phyloP scores from a whole-genome alignment of 352 stramenopile species.

The Achlya hypogyna region DNA sequence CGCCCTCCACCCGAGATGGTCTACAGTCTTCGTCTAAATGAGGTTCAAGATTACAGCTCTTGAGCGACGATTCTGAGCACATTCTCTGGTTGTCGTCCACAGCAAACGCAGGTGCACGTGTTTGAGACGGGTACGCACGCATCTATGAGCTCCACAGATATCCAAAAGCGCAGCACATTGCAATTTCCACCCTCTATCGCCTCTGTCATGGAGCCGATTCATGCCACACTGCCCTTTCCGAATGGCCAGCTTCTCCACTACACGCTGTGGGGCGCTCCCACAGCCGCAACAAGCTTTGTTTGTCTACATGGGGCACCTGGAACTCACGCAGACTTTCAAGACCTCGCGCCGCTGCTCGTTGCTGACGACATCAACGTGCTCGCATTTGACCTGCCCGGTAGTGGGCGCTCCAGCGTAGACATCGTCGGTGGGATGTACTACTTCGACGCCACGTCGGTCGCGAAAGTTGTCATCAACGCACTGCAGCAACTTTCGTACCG shows the following conservation, averaged over 20 bases:
- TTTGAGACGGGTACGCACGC: too few species aligned
- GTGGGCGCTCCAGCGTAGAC: neutral
- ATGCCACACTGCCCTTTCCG: neutral
- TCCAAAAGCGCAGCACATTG: too few species aligned
- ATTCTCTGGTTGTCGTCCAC: too few species aligned
- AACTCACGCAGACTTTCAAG: neutral
- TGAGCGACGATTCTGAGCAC: too few species aligned
- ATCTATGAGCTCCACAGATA: too few species aligned
- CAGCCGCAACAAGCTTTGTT: neutral
- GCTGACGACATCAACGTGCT: neutral
- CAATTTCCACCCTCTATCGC: too few species aligned
- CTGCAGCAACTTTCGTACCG: neutral
- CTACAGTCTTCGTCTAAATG: too few species aligned
- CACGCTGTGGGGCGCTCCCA: neutral
- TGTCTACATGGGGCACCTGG: neutral
- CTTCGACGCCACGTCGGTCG: neutral
- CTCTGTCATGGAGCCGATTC: neutral
- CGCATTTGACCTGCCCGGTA: conserved; percentile 1
- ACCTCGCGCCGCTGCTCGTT: neutral
- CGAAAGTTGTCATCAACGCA: neutral
- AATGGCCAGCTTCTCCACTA: neutral
- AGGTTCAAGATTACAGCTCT: too few species aligned
- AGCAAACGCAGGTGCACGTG: too few species aligned
- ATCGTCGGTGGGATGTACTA: neutral
- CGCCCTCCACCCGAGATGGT: too few species aligned